Evolutionary conservation across 306 rosid species (phyloP).

Genomic region (Dalbergia cultrata): DNA sequence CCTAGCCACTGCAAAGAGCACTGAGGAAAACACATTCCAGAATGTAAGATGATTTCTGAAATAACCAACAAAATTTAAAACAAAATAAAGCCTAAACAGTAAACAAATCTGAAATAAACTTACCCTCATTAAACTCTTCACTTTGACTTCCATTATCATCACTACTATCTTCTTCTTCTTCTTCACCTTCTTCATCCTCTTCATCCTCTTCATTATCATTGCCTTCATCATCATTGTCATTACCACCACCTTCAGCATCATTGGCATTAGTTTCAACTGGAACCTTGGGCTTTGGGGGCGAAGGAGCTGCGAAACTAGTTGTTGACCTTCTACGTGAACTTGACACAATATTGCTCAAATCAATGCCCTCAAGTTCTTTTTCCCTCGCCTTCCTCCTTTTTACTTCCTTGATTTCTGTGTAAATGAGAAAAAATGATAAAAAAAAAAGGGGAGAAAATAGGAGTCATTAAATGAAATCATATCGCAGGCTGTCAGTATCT

Average conservation of each 20-base stretch:
- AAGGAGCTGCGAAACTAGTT: constrained; percentile 70
- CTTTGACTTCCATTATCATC: constrained; percentile 71
- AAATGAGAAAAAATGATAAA: constrained; percentile 31
- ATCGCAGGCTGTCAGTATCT: constrained; percentile 6
- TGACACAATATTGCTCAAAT: constrained; percentile 82
- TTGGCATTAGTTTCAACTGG: constrained; percentile 69
- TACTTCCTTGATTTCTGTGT: constrained; percentile 83
- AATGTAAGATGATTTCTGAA: constrained; percentile 33
- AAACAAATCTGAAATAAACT: constrained; percentile 25
- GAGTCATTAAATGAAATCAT: constrained; percentile 20
- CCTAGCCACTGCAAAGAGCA: constrained; percentile 24
- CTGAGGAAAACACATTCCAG: constrained; percentile 16
- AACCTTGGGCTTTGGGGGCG: constrained; percentile 81
- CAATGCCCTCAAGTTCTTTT: constrained; percentile 97
- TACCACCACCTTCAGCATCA: constrained; percentile 55
- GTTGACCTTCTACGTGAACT: constrained; percentile 91
- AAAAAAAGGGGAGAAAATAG: not conserved
- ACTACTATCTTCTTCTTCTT: constrained; percentile 52
- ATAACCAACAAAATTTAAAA: constrained; percentile 35
- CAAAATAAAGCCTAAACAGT: constrained; percentile 2
- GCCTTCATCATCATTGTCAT: constrained; percentile 52
- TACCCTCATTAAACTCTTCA: constrained; percentile 80
- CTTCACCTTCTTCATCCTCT: constrained; percentile 55
- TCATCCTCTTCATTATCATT: constrained; percentile 65
- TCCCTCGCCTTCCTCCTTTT: constrained; percentile 88